A percentile compares a stretch with the other conserved stretches of the same genome.
Conservation (phyloP, 1,284 basidiomycete genomes). For the Austroboletus niveus region DNA sequence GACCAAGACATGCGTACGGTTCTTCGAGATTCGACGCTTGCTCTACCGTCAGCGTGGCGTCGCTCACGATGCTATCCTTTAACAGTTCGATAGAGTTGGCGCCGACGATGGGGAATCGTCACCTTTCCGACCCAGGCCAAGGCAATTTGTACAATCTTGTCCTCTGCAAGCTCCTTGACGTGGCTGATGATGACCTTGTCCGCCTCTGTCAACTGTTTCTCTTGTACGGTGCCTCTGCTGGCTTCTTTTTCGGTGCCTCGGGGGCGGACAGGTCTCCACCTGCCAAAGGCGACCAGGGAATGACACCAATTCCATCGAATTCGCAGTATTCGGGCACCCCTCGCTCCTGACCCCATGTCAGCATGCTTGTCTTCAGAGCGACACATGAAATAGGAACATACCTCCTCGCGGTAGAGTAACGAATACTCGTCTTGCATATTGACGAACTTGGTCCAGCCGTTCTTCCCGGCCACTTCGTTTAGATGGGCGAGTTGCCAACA, state of each 20-base stretch:
- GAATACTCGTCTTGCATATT: constrained; percentile 43
- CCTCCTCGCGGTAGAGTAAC: constrained; percentile 8
- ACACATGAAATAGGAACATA: no score
- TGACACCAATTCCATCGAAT: no score
- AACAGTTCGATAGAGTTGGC: constrained; percentile 25
- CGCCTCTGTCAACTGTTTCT: no score
- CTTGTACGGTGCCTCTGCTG: no score
- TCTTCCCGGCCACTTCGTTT: constrained; percentile 36
- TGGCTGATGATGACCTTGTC: no score
- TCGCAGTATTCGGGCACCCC: no score
- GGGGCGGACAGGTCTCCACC: no score
- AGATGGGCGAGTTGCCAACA: constrained; percentile 44
- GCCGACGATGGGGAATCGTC: constrained; percentile 14
- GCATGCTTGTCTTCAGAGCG: constrained; percentile 9
- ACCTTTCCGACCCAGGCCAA: constrained; percentile 42
- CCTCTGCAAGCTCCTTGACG: constrained; percentile 33
- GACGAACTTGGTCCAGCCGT: constrained; percentile 39
- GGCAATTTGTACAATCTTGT: constrained; percentile 44
- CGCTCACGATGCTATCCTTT: constrained; percentile 21
- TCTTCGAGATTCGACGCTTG: no score
- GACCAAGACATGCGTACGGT: no score
- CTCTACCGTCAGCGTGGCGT: neutral
- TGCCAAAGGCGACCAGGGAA: no score
- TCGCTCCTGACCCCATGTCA: constrained; percentile 34
- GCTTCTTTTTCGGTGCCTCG: no score